A percentile compares a stretch with the other conserved stretches of the same genome.
These are phyloP conservation scores for Incumbomyces delicatus DNA, from an alignment of 2,329 filamentous ascomycete species.

Conservation along the genomic window DNA sequence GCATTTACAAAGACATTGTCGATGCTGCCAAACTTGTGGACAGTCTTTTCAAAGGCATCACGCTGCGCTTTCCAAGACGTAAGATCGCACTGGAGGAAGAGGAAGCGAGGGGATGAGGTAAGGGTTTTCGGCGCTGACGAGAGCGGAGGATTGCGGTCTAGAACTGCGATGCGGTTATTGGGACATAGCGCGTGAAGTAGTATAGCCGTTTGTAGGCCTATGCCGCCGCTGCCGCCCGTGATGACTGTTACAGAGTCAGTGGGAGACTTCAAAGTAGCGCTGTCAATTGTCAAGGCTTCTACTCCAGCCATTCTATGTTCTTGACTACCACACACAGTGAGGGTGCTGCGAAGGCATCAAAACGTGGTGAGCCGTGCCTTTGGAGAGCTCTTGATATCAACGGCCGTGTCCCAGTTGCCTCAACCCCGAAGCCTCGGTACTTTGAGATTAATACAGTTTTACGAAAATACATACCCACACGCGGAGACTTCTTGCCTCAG, in stretches of 20 bases:
- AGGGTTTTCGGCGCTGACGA: constrained; percentile 24
- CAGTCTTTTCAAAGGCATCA: constrained; percentile 33
- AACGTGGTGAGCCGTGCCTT: background rate
- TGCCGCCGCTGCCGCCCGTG: constrained; percentile 32
- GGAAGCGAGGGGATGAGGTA: constrained; percentile 21
- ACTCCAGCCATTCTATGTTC: constrained; percentile 8
- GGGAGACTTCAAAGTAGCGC: constrained; percentile 13
- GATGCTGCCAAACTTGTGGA: constrained; percentile 34
- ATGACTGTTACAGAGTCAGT: constrained; percentile 25
- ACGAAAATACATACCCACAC: too few relatives aligned
- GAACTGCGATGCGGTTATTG: constrained; percentile 32
- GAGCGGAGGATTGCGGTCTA: constrained; percentile 29
- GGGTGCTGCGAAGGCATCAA: background rate
- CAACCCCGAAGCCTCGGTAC: too few relatives aligned
- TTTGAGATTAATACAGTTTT: too few relatives aligned
- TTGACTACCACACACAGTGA: background rate
- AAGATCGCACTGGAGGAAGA: constrained; percentile 35
- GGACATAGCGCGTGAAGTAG: constrained; percentile 30
- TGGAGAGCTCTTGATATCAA: background rate
- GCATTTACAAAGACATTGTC: constrained; percentile 42
- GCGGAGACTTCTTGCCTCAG: too few relatives aligned
- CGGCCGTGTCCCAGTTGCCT: too few relatives aligned
- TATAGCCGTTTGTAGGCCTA: constrained; percentile 32
- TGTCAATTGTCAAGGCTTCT: constrained; percentile 25
- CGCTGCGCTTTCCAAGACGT: constrained; percentile 38